Percentiles rank a stretch among this genome's conserved stretches.
phyloP scores from a whole-genome alignment of 2,329 filamentous ascomycete genomes.

The Beauveria caledonica region DNA sequence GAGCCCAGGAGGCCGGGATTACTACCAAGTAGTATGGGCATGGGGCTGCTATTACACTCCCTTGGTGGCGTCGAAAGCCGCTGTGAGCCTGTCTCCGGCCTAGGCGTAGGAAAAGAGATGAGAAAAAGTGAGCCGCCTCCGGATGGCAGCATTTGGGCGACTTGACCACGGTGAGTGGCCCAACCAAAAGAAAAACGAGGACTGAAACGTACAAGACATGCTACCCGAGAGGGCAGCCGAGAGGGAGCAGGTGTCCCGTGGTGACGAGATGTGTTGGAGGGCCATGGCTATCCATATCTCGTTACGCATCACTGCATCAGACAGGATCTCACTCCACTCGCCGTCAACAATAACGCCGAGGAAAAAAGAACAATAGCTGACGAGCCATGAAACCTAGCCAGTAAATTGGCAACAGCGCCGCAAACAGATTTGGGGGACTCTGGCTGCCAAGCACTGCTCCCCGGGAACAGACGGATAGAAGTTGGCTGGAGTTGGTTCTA shows the following conservation, averaged over 20 bases:
- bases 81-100: not conserved
- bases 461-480: not conserved
- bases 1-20: slow-evolving; percentile 5
- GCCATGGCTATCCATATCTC: not conserved
- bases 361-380: not conserved
- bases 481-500: not conserved
- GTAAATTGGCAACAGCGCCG: not conserved
- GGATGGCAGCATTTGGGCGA: not conserved
- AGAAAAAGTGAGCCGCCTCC: not conserved
- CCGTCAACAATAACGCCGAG: not conserved
- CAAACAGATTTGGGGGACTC: not conserved
- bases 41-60: too few species aligned
- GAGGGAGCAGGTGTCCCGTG: not conserved
- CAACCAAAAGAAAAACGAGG: not conserved
- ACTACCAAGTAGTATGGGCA: not conserved
- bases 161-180: not conserved
- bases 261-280: not conserved
- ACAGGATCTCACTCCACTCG: not conserved
- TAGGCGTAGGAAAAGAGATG: slow-evolving; percentile 2
- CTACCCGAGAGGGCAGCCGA: not conserved
- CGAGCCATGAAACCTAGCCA: not conserved
- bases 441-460: too few species aligned
- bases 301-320: not conserved
- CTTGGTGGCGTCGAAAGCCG: not conserved
- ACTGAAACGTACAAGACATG: not conserved